Evolutionary conservation across 202 grass and related monocot genomes (phyloP).

Genomic region (Panicum virgatum): DNA sequence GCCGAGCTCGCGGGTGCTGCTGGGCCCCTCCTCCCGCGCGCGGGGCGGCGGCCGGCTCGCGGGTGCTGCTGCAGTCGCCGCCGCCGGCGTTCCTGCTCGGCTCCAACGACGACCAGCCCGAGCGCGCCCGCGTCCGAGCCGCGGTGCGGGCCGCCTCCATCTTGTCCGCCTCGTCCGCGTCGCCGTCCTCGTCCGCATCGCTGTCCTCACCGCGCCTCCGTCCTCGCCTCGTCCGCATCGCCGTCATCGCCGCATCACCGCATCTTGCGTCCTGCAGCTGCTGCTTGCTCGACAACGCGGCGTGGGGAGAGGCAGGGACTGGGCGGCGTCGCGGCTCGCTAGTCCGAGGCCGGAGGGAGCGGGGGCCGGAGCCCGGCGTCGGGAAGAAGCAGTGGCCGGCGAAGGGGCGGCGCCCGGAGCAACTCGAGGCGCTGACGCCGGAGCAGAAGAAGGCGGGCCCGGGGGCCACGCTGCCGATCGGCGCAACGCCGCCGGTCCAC

Average conservation of each 20-base stretch:
- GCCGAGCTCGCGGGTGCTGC: constrained; percentile 13
- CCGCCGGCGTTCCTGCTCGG: constrained; percentile 65
- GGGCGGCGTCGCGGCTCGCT: too few species aligned
- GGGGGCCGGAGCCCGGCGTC: not conserved
- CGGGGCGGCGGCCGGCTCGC: constrained; percentile 37
- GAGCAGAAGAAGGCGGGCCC: constrained; percentile 53
- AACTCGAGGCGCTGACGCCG: constrained; percentile 47
- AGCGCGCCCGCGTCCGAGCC: constrained; percentile 81
- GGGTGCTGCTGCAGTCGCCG: constrained; percentile 52
- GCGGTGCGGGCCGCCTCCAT: constrained; percentile 61
- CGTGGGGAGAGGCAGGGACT: too few species aligned
- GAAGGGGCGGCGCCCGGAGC: not conserved
- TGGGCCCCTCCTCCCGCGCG: constrained; percentile 34
- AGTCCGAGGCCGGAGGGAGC: too few species aligned
- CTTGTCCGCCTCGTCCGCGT: too few species aligned
- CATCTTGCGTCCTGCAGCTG: too few species aligned
- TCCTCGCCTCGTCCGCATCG: too few species aligned
- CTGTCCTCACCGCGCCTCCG: too few species aligned
- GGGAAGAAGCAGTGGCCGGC: constrained; percentile 12
- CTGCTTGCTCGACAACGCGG: too few species aligned
- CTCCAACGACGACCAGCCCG: constrained; percentile 88
- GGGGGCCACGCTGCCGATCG: constrained; percentile 30
- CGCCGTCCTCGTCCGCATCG: too few species aligned
- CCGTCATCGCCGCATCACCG: too few species aligned
- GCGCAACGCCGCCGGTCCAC: constrained; percentile 74